Base-by-base conservation (phyloP, 1,284 basidiomycete genomes). In the Vanrija sp. region DNA sequence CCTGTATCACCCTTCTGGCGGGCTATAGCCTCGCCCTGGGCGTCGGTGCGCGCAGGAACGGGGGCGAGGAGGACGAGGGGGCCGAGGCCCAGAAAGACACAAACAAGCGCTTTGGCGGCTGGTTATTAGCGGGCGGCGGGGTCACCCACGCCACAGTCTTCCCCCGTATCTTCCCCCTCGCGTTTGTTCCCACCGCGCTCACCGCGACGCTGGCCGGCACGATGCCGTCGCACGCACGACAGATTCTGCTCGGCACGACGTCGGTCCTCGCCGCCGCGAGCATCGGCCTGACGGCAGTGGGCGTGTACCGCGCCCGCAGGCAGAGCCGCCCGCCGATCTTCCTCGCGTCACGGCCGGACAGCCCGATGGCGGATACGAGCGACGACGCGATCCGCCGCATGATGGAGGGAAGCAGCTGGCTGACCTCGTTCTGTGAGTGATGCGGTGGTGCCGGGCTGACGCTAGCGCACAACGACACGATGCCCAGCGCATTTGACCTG, bases 81-180 rank as follows among this genome's bases (percentile, higher is more conserved):
- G 31, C 15, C 31, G 31, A 9, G 31, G 31, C 31, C 31, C 31
- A 31, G 31, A 31, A 31, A 14, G 31, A 31, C 31, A 31, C 31
- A 31, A 31, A 31, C 31, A 31, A 9, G 12, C 31, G 31, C 31
- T 31, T 31, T 14, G 10, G 12, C 8, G 2, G 15, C 31, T 31
- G 31, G 31, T 31, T 31, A 31, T 31, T 31, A 31, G 35, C 35
- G 16, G 47, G 49, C 3, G 64, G 63, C 3, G 66, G 67, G 14
- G 56, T 71, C 9, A 64, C 61, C 2, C 67, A 67, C 48, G 16
- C 41, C 5, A 67, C 66, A 0, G 47, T 70, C 23, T 56, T 64
- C 50, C 50, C 57, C 10, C 54, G 65, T 0, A 64, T 68, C 44
- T 27, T 65, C 4, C 64, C 64, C 6, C 16, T 64, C 14, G 53